phyloP scores from a whole-genome alignment of 305 asterid genomes.

The Andrographis paniculata region DNA sequence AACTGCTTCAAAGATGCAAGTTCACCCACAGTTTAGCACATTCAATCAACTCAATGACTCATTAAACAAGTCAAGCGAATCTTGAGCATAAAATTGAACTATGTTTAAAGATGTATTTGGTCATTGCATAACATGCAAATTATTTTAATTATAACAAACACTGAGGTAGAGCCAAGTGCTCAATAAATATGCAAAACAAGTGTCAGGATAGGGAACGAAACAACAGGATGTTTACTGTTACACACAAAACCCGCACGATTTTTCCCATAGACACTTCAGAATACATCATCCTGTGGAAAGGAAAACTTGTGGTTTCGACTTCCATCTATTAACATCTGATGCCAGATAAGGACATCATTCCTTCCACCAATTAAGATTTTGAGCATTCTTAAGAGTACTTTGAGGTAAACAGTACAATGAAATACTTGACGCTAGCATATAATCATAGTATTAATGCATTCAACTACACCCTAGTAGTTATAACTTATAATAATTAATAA shows the following conservation, averaged over 20 bases:
- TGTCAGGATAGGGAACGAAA: not conserved
- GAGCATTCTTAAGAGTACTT: no score
- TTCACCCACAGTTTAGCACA: not conserved
- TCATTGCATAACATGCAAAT: no score
- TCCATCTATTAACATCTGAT: slow-evolving; percentile 12
- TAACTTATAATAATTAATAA: no score
- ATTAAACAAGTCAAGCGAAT: not conserved
- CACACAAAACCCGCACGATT: not conserved
- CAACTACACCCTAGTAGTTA: no score
- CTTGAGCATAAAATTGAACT: not conserved
- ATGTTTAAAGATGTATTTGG: no score
- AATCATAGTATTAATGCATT: no score
- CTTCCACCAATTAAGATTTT: slow-evolving; percentile 2
- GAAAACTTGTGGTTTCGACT: slow-evolving; percentile 22
- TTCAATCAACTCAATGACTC: no score
- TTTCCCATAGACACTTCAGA: slow-evolving; percentile 17
- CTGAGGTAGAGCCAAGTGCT: no score
- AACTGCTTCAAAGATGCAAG: slow-evolving; percentile 2
- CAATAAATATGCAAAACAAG: no score
- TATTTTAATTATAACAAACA: no score
- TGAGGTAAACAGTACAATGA: no score
- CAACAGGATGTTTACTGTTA: not conserved
- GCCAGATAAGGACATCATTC: slow-evolving; percentile 4
- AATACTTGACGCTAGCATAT: no score
- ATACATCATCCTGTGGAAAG: slow-evolving; percentile 19